Evolutionary conservation across 805 yeast genomes (phyloP), one percentile per base, ranked within the genome.

Genomic region (Monosporozyma servazzii): DNA sequence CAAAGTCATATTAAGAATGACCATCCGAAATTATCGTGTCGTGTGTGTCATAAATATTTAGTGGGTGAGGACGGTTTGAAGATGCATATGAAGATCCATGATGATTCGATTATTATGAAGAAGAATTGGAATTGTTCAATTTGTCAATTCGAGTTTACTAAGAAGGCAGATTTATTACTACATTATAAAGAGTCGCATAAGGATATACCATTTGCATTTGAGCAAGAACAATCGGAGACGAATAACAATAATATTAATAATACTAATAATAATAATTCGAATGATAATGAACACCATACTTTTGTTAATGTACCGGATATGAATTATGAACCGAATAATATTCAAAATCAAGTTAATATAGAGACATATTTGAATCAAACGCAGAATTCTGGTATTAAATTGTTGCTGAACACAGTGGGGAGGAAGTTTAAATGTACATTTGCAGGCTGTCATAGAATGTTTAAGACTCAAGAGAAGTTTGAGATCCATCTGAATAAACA

Each of bases 61-160:
- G 83, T 84, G 10, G 95, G 95, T 29, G 79, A 76, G 45, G 72
- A 74, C 27, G 93, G 89, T 54, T 66, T 88, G 48, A 68, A 75
- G 17, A 79, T 83, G 71, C 96, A 90, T 63, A 80, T 85, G 88
- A 67, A 74, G 44, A 70, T 81, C 20, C 96, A 89, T 65, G 81
- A 82, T 56, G 79, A 75, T 5, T 59, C 62, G 2, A 71, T 72
- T 17, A 75, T 72, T 11, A 68, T 75, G n/a, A 79, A 75, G 54
- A 79, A 75, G 55, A 67, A 80, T 40, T 86, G 95, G 91, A 76
- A 76, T 51, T 88, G 96, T 67, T 63, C 67, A 1, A 70, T 71
- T 48, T 84, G 90, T 65, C 5, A 20, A 6, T 33, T 37, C 15
- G 69, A 74, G 30, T 84, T 79, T 58, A 73, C 75, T 4, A 80